Conservation (phyloP, 805 yeast genomes). For the Groenewaldozyma tartarivorans region DNA sequence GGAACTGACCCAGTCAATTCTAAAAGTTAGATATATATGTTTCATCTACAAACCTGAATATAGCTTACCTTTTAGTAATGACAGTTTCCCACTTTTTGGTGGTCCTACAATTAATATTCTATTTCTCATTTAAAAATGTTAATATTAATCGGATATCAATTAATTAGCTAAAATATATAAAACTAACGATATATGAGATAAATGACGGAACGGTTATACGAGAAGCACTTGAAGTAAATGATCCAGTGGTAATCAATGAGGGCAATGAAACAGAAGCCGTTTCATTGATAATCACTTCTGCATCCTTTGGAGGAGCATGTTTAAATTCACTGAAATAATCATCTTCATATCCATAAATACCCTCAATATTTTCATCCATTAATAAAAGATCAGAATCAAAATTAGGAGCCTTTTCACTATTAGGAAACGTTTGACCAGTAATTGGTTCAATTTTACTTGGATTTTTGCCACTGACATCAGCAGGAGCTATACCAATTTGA, state of each 20-base stretch:
- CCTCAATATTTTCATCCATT: not conserved
- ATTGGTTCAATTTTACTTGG: conserved; percentile 7
- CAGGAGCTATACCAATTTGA: conserved; percentile 14
- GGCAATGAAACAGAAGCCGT: too few species aligned
- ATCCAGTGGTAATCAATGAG: too few species aligned
- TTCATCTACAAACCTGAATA: not conserved
- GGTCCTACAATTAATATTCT: conserved; percentile 26
- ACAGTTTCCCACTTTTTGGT: conserved; percentile 27
- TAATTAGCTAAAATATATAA: too few species aligned
- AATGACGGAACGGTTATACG: too few species aligned
- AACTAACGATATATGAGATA: too few species aligned
- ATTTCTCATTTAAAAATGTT: too few species aligned
- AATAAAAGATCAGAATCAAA: not conserved
- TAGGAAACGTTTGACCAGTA: conserved; percentile 6
- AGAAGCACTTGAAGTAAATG: too few species aligned
- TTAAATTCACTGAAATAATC: not conserved
- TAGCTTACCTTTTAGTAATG: conserved; percentile 21
- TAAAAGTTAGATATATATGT: conserved; percentile 1
- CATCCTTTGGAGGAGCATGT: not conserved
- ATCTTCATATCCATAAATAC: not conserved
- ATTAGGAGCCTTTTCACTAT: conserved; percentile 6
- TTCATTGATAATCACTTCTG: too few species aligned
- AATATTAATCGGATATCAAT: too few species aligned
- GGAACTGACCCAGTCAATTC: conserved; percentile 24
- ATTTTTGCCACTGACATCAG: conserved; percentile 5